Conservation (phyloP, 495 filamentous ascomycete species). For the Melanomma pulvis-pyrius region DNA sequence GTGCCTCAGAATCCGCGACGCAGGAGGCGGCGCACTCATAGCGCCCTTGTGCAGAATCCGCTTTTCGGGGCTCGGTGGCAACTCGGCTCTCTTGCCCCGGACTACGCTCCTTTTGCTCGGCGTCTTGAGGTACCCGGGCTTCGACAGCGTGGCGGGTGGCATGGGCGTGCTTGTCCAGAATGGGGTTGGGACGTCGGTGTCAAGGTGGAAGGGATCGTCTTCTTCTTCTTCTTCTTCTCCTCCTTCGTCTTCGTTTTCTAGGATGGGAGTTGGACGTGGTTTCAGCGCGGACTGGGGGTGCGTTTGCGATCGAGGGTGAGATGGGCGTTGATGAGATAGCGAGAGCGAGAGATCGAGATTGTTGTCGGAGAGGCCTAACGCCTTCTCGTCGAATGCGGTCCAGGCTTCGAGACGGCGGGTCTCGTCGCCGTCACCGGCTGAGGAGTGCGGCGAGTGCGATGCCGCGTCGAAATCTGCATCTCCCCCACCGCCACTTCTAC, state of each 20-base stretch:
- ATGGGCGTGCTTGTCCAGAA: conserved; percentile 30
- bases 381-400: conserved; percentile 51
- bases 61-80: conserved; percentile 17
- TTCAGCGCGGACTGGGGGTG: background rate
- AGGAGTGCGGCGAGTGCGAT: background rate
- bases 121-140: conserved; percentile 39
- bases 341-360: conserved; percentile 37
- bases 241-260: background rate
- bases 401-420: conserved; percentile 41
- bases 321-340: conserved; percentile 8
- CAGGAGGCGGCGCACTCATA: conserved; percentile 14
- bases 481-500: background rate
- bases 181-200: conserved; percentile 1
- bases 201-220: background rate
- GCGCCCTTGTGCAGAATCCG: conserved; percentile 5
- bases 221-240: no score
- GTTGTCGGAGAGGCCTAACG: conserved; percentile 51
- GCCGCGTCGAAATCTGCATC: background rate
- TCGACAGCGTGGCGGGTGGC: conserved; percentile 4
- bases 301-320: background rate
- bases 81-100: conserved; percentile 14
- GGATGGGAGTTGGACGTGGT: background rate
- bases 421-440: conserved; percentile 34
- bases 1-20: background rate
- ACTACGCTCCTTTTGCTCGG: conserved; percentile 35